Percentiles rank a stretch among this genome's conserved stretches.
Evolutionary conservation across 2,329 filamentous ascomycete genomes (phyloP).

Genomic region (Colletotrichum cordylinicola): DNA sequence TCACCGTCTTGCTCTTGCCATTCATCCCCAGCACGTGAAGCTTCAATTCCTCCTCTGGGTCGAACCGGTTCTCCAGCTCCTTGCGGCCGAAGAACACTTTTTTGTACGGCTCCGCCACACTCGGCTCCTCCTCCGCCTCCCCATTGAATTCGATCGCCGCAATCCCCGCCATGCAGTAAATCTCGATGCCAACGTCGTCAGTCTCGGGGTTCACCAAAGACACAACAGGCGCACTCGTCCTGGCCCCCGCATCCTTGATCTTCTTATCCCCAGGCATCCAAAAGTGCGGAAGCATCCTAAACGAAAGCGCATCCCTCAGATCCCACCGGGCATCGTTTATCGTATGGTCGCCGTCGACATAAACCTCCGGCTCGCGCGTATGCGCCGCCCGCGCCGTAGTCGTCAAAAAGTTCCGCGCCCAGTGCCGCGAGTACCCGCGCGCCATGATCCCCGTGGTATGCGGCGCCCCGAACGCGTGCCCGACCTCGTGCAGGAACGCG

Average conservation of each 20-base stretch:
- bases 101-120: not conserved
- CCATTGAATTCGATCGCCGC: conserved; percentile 23
- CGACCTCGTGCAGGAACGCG: conserved; percentile 74
- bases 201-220: conserved; percentile 9
- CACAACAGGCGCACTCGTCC: conserved; percentile 10
- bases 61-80: conserved; percentile 36
- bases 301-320: conserved; percentile 69
- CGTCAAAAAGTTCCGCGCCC: conserved; percentile 47
- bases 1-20: conserved; percentile 37
- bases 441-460: conserved; percentile 73
- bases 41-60: conserved; percentile 40
- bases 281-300: conserved; percentile 73
- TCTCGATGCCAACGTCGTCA: conserved; percentile 26
- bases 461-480: conserved; percentile 72
- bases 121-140: conserved; percentile 5
- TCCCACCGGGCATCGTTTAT: conserved; percentile 73
- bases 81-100: conserved; percentile 26
- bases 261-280: conserved; percentile 64
- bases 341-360: conserved; percentile 28
- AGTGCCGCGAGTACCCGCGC: conserved; percentile 44
- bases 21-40: conserved; percentile 44
- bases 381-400: conserved; percentile 37
- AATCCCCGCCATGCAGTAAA: conserved; percentile 26
- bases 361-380: conserved; percentile 4
- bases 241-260: conserved; percentile 19